These are phyloP conservation scores for Ulota crispa DNA, from an alignment of 225 moss, liverwort and hornwort species.

Conservation along the genomic window DNA sequence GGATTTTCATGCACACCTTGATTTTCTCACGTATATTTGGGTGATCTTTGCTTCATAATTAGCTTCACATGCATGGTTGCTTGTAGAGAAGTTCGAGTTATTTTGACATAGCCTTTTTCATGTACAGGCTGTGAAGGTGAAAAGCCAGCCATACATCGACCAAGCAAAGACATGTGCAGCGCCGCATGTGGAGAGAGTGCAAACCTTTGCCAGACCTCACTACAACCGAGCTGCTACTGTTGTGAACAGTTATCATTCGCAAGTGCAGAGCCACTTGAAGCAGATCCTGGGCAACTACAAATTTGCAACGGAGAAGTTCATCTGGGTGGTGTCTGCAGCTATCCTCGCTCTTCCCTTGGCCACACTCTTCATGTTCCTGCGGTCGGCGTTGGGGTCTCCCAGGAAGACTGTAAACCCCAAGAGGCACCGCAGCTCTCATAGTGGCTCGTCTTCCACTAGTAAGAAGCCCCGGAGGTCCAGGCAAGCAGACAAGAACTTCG, in stretches of 20 bases:
- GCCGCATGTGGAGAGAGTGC: slow-evolving; percentile 54
- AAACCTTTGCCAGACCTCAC: slow-evolving; percentile 48
- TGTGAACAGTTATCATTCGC: slow-evolving; percentile 41
- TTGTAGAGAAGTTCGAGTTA: background rate
- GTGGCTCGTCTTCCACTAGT: slow-evolving; percentile 34
- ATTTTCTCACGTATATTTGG: no score
- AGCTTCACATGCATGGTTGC: background rate
- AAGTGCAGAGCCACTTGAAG: slow-evolving; percentile 31
- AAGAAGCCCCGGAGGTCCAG: slow-evolving; percentile 53
- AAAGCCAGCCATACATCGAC: slow-evolving; percentile 42
- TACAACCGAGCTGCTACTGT: slow-evolving; percentile 36
- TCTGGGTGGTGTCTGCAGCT: slow-evolving; percentile 47
- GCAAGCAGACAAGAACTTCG: slow-evolving; percentile 46
- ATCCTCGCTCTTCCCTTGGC: slow-evolving; percentile 49
- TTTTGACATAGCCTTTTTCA: background rate
- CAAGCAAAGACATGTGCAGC: slow-evolving; percentile 33
- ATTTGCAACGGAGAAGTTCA: slow-evolving; percentile 18
- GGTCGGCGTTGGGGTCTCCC: slow-evolving; percentile 22
- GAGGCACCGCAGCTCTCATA: slow-evolving; percentile 49
- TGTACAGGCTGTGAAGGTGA: slow-evolving; percentile 33
- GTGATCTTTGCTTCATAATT: background rate
- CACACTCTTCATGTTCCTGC: slow-evolving; percentile 30
- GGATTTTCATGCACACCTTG: no score
- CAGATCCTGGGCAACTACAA: slow-evolving; percentile 17
- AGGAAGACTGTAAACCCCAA: slow-evolving; percentile 33